Conservation (phyloP, 208 protist genomes). For the Baffinella frigidus region DNA sequence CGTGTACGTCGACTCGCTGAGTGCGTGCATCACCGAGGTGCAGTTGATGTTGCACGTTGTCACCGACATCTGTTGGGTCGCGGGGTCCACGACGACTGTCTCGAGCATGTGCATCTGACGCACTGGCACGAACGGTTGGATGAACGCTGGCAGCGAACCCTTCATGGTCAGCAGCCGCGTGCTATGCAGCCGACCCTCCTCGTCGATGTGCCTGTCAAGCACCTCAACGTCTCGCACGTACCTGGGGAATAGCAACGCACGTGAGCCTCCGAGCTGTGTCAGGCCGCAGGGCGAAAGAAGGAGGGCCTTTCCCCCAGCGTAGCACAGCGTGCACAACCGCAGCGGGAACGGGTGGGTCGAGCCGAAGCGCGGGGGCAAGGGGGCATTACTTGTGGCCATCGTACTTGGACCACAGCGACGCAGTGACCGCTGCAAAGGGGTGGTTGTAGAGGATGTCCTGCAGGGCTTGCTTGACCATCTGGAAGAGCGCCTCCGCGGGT, state of each 20-base stretch:
- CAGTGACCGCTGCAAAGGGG: slow-evolving; percentile 40
- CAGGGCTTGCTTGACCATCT: slow-evolving; percentile 12
- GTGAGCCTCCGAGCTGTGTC: background rate
- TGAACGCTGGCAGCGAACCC: background rate
- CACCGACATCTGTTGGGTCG: background rate
- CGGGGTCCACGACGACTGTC: slow-evolving; percentile 32
- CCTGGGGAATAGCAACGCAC: background rate
- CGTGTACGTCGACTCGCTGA: background rate
- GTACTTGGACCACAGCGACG: slow-evolving; percentile 43
- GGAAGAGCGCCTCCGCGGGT: too few species aligned
- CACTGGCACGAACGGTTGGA: slow-evolving; percentile 1
- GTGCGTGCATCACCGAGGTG: background rate
- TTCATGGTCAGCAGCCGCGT: background rate
- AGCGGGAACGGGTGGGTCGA: too few species aligned
- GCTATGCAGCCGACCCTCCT: slow-evolving; percentile 10
- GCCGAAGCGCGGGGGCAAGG: too few species aligned
- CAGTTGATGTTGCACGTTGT: slow-evolving; percentile 20
- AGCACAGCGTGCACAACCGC: too few species aligned
- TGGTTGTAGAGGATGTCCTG: background rate
- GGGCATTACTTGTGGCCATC: slow-evolving; percentile 48
- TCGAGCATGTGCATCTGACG: background rate
- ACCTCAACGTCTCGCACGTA: background rate
- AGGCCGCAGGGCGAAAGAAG: too few species aligned
- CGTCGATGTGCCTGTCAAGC: background rate
- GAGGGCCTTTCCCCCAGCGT: too few species aligned